Conservation (phyloP, 176 grass and related monocot species). For the Oryza meridionalis region DNA sequence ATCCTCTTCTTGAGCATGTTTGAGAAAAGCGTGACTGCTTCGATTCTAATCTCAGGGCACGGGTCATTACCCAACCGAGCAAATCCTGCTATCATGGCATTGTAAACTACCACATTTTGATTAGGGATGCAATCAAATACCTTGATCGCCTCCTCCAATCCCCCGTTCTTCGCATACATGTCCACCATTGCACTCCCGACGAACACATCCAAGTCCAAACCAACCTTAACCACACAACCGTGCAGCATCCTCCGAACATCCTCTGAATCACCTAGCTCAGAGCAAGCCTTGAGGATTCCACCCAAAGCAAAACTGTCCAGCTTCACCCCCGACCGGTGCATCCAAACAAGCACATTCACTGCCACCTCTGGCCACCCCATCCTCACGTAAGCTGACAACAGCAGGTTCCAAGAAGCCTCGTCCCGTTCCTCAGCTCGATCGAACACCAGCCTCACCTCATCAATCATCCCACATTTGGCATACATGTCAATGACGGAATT, state of each 20-base stretch:
- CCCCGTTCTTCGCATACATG: constrained; percentile 80
- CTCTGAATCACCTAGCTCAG: constrained; percentile 47
- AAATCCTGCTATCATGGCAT: constrained; percentile 87
- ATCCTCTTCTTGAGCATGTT: constrained; percentile 64
- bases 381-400: constrained; percentile 54
- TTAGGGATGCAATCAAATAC: constrained; percentile 67
- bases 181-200: constrained; percentile 76
- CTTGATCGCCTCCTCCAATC: constrained; percentile 82
- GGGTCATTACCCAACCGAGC: constrained; percentile 65
- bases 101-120: constrained; percentile 67
- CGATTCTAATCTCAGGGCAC: constrained; percentile 48
- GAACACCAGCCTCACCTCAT: constrained; percentile 78
- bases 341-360: constrained; percentile 70
- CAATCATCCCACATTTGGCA: constrained; percentile 66
- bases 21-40: constrained; percentile 60
- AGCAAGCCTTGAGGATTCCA: constrained; percentile 67
- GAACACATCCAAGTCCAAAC: constrained; percentile 76
- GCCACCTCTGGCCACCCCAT: constrained; percentile 75
- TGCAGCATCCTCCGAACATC: constrained; percentile 73
- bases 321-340: constrained; percentile 70
- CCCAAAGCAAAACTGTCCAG: constrained; percentile 66
- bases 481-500: constrained; percentile 84
- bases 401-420: constrained; percentile 74
- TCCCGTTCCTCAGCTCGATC: constrained; percentile 71
- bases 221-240: constrained; percentile 73